A percentile compares a stretch with the other conserved stretches of the same genome.
Conservation (phyloP, 2,329 filamentous ascomycete species). For the Diaporthe sp. region DNA sequence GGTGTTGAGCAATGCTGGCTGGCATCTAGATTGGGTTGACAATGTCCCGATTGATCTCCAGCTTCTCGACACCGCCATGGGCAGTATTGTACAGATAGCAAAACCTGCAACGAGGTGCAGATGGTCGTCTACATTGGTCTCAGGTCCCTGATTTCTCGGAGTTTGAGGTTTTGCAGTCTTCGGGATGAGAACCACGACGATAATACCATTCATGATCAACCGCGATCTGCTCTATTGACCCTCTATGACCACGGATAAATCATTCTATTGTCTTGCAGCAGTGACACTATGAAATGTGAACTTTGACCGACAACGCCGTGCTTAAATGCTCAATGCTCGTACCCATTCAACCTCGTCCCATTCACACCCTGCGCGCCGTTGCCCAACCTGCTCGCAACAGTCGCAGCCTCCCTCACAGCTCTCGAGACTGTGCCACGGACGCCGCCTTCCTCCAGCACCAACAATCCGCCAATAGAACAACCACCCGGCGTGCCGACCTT, state of each 20-base stretch:
- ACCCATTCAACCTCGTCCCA: conserved; percentile 56
- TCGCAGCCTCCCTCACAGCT: conserved; percentile 79
- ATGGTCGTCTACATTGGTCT: background rate
- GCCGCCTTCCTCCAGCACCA: conserved; percentile 80
- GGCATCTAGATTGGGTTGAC: background rate
- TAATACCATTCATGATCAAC: conserved; percentile 14
- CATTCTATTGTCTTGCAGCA: conserved; percentile 7
- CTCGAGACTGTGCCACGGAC: conserved; percentile 77
- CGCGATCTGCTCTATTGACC: background rate
- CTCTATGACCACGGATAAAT: background rate
- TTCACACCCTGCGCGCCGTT: conserved; percentile 66
- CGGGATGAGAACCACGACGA: background rate
- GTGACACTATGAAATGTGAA: background rate
- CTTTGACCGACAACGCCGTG: conserved; percentile 16
- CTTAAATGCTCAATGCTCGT: conserved; percentile 22
- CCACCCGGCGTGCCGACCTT: conserved; percentile 85
- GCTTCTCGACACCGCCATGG: background rate
- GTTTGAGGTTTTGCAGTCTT: background rate
- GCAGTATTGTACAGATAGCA: conserved; percentile 16
- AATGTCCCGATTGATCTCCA: background rate
- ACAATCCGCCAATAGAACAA: conserved; percentile 81
- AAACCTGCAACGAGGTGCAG: background rate
- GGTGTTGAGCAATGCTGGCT: background rate
- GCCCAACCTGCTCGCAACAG: conserved; percentile 77
- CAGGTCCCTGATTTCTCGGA: background rate